These are phyloP conservation scores for Botryotinia globosa DNA, from an alignment of 2,329 filamentous ascomycete genomes.

Conservation along the genomic window DNA sequence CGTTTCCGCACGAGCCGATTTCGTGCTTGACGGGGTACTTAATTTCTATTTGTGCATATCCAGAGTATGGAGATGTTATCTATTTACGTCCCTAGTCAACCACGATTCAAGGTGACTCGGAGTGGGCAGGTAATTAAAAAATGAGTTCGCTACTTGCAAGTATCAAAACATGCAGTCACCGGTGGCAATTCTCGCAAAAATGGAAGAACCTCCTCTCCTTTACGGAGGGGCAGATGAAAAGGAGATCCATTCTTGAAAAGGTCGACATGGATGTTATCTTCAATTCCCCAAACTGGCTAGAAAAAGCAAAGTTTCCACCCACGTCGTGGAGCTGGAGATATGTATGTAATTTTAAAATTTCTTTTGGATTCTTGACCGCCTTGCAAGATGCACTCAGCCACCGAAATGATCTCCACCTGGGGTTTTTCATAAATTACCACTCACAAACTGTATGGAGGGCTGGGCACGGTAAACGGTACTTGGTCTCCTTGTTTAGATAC, in stretches of 20 bases:
- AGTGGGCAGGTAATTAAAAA: background rate
- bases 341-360: background rate
- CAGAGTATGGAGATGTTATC: background rate
- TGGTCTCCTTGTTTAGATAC: background rate
- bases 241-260: constrained; percentile 1
- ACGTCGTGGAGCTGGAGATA: constrained; percentile 2
- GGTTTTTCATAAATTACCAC: background rate
- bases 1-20: background rate
- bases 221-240: constrained; percentile 5
- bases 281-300: background rate
- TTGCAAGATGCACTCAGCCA: background rate
- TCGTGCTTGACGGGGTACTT: background rate
- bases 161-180: background rate
- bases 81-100: constrained; percentile 1
- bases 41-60: background rate
- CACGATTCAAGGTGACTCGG: background rate
- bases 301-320: background rate
- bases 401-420: constrained; percentile 8
- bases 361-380: constrained; percentile 2
- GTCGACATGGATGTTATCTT: background rate
- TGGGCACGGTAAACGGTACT: background rate
- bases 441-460: background rate
- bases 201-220: constrained; percentile 1
- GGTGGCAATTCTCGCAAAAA: background rate
- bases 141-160: background rate